These are phyloP conservation scores for Arthrobotrys pseudoclavata DNA, from an alignment of 2,329 filamentous ascomycete species.

Conservation along the genomic window DNA sequence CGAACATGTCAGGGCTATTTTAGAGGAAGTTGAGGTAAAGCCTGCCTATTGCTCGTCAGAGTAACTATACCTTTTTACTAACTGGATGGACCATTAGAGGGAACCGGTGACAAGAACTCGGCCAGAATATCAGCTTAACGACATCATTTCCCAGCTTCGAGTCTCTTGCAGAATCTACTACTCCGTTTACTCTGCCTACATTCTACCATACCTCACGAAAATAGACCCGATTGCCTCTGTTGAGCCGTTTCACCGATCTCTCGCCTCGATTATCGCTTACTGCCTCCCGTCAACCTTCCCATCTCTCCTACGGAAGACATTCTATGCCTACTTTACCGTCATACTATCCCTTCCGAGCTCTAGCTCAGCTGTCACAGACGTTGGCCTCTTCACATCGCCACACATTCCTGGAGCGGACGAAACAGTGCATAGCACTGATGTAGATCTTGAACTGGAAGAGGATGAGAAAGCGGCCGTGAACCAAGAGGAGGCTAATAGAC, in stretches of 20 bases:
- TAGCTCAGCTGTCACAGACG: conserved; percentile 40
- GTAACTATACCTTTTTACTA: not conserved
- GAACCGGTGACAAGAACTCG: conserved; percentile 34
- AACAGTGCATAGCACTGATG: conserved; percentile 57
- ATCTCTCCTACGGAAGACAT: conserved; percentile 52
- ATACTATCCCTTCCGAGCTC: conserved; percentile 56
- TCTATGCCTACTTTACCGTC: conserved; percentile 56
- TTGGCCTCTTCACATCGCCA: conserved; percentile 54
- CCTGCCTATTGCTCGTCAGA: not conserved
- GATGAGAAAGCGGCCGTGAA: conserved; percentile 58
- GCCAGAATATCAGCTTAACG: conserved; percentile 51
- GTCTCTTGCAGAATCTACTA: conserved; percentile 58
- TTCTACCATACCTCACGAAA: conserved; percentile 50
- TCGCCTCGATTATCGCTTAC: conserved; percentile 63
- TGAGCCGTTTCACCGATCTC: conserved; percentile 58
- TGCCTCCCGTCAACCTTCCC: conserved; percentile 60
- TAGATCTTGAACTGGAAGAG: conserved; percentile 57
- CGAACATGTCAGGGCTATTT: conserved; percentile 61
- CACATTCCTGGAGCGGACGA: conserved; percentile 56
- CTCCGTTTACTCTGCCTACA: conserved; percentile 54
- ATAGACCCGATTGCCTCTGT: conserved; percentile 51
- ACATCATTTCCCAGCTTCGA: conserved; percentile 52
- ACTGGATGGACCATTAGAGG: conserved; percentile 20
- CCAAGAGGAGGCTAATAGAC: conserved; percentile 52
- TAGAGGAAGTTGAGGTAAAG: conserved; percentile 52